Percentiles rank a stretch among this genome's conserved stretches.
Evolutionary conservation across 306 rosid genomes (phyloP).

Genomic region (Glycine soja): DNA sequence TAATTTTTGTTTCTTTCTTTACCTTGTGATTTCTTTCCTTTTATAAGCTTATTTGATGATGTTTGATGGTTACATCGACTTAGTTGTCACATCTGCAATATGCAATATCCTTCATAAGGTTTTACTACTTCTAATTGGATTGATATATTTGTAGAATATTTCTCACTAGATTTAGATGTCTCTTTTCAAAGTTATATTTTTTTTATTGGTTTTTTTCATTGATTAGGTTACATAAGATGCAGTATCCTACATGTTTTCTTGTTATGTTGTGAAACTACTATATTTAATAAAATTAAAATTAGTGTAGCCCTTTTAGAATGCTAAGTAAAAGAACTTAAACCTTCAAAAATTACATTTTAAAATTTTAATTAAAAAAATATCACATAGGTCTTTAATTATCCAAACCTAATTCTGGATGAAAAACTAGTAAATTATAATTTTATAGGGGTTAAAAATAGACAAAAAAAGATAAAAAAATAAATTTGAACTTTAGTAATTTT

Average conservation of each 20-base stretch:
- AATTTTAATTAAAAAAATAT: too few relatives aligned
- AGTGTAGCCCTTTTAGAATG: slow-evolving; percentile 20
- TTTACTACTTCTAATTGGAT: slow-evolving; percentile 21
- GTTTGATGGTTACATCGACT: slow-evolving; percentile 2
- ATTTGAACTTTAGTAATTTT: too few relatives aligned
- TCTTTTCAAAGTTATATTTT: slow-evolving; percentile 61
- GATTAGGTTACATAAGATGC: slow-evolving; percentile 89
- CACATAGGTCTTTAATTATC: too few relatives aligned
- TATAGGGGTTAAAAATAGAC: too few relatives aligned
- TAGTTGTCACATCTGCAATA: slow-evolving; percentile 35
- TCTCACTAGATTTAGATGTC: slow-evolving; percentile 47
- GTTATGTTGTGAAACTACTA: slow-evolving; percentile 39
- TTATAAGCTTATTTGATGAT: not conserved
- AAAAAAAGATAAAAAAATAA: too few relatives aligned
- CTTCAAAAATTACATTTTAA: too few relatives aligned
- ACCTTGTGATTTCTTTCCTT: not conserved
- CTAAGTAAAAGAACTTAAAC: slow-evolving; percentile 37
- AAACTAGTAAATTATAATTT: too few relatives aligned
- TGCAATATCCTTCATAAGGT: slow-evolving; percentile 8
- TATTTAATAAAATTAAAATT: slow-evolving; percentile 24
- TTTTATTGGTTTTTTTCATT: slow-evolving; percentile 70
- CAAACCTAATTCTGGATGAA: too few relatives aligned
- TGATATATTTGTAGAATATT: slow-evolving; percentile 18
- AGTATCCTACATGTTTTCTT: slow-evolving; percentile 68
- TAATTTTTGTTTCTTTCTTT: not conserved